Percentiles rank a stretch among this genome's conserved stretches.
Conservation (phyloP, 306 rosid species). For the Lathyrus aphaca region DNA sequence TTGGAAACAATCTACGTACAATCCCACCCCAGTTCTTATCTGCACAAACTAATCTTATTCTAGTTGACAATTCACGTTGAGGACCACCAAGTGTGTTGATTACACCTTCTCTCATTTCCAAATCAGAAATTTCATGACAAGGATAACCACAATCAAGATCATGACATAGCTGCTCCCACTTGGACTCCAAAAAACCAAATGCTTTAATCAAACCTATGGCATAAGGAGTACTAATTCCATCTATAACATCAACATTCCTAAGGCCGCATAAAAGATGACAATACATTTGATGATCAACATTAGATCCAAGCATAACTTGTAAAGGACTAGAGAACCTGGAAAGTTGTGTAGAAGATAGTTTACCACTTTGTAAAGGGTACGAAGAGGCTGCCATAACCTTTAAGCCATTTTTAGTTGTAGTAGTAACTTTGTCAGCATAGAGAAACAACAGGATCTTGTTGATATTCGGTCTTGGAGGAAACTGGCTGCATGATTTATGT, state of each 20-base stretch:
- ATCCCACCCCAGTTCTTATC: slow-evolving; percentile 56
- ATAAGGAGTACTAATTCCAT: slow-evolving; percentile 58
- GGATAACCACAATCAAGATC: slow-evolving; percentile 60
- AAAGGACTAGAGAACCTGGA: slow-evolving; percentile 52
- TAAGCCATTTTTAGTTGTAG: slow-evolving; percentile 54
- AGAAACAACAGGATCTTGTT: slow-evolving; percentile 58
- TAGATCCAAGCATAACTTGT: slow-evolving; percentile 59
- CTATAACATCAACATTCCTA: slow-evolving; percentile 46
- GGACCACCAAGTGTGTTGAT: slow-evolving; percentile 55
- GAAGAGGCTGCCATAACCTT: slow-evolving; percentile 78
- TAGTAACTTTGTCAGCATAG: slow-evolving; percentile 58
- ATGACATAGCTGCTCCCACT: slow-evolving; percentile 62
- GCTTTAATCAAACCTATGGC: slow-evolving; percentile 56
- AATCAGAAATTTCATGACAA: slow-evolving; percentile 50
- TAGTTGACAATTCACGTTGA: slow-evolving; percentile 52
- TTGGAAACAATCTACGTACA: slow-evolving; percentile 62
- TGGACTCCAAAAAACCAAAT: slow-evolving; percentile 50
- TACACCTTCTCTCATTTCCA: slow-evolving; percentile 53
- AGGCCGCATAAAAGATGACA: slow-evolving; percentile 73
- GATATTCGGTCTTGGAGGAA: slow-evolving; percentile 57
- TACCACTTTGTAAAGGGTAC: slow-evolving; percentile 56
- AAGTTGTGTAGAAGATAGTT: slow-evolving; percentile 45
- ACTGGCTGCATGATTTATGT: slow-evolving; percentile 42
- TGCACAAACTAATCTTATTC: slow-evolving; percentile 49
- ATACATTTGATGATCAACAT: slow-evolving; percentile 70